Evolutionary conservation across 2,329 filamentous ascomycete species (phyloP).

Genomic region (Emericellopsis atlantica): DNA sequence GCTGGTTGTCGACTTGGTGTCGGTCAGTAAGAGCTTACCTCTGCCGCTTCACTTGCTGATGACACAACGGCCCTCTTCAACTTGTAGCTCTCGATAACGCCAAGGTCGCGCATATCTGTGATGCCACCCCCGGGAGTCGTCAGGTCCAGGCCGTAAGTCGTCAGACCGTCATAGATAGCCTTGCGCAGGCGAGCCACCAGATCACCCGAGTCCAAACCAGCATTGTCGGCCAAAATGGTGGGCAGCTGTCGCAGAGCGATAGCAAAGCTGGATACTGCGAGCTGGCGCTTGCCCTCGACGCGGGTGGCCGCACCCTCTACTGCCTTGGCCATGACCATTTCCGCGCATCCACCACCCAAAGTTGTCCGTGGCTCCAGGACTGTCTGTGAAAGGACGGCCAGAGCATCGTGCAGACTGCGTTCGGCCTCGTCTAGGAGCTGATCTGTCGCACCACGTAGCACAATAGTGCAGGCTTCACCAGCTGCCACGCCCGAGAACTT

Average conservation of each 20-base stretch:
- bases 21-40: constrained; percentile 48
- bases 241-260: constrained; percentile 83
- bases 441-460: constrained; percentile 89
- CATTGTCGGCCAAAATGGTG: constrained; percentile 95
- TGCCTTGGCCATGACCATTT: constrained; percentile 99
- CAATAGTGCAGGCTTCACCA: constrained; percentile 90
- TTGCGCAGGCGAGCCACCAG: constrained; percentile 84
- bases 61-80: constrained; percentile 96
- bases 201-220: constrained; percentile 89
- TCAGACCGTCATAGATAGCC: constrained; percentile 89
- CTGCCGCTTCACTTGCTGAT: constrained; percentile 89
- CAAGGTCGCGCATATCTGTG: constrained; percentile 87
- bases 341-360: constrained; percentile 86
- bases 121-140: constrained; percentile 84
- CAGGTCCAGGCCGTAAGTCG: constrained; percentile 81
- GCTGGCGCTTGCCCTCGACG: constrained; percentile 90
- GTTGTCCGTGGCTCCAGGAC: constrained; percentile 90
- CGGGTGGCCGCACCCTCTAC: constrained; percentile 89
- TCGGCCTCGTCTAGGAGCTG: constrained; percentile 96
- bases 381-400: constrained; percentile 93
- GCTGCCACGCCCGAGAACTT: constrained; percentile 94
- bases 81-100: constrained; percentile 97
- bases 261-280: constrained; percentile 85
- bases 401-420: constrained; percentile 86
- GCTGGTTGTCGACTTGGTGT: not conserved